Evolutionary conservation across 2,329 filamentous ascomycete species (phyloP).

Genomic region (Trichoderma harzianum): DNA sequence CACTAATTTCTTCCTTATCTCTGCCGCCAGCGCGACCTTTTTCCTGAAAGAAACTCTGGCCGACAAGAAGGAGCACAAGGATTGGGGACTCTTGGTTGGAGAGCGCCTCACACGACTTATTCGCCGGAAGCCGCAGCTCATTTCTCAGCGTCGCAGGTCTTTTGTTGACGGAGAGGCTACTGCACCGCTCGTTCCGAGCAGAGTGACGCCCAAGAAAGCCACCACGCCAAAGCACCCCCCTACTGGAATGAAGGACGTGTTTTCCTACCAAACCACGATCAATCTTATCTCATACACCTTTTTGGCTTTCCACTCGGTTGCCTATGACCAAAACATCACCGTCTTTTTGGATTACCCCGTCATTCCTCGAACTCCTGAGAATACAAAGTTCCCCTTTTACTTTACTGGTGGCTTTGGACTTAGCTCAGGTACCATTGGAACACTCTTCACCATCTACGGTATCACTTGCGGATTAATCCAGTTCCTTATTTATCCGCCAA

Average conservation of each 20-base stretch:
- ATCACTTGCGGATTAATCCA: slow-evolving; percentile 77
- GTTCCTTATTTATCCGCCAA: slow-evolving; percentile 76
- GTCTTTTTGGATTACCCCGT: slow-evolving; percentile 80
- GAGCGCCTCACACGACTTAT: slow-evolving; percentile 54
- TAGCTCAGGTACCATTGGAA: slow-evolving; percentile 71
- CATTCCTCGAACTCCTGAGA: slow-evolving; percentile 54
- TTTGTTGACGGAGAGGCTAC: slow-evolving; percentile 56
- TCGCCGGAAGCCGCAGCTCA: slow-evolving; percentile 23
- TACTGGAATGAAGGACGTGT: slow-evolving; percentile 58
- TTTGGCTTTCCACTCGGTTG: slow-evolving; percentile 75
- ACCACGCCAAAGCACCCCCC: slow-evolving; percentile 24
- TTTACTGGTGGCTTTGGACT: slow-evolving; percentile 80
- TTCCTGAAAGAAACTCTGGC: slow-evolving; percentile 87
- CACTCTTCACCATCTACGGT: slow-evolving; percentile 81
- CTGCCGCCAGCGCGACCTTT: slow-evolving; percentile 67
- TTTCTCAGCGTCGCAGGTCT: slow-evolving; percentile 40
- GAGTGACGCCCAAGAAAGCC: slow-evolving; percentile 18
- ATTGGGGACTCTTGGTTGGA: slow-evolving; percentile 75
- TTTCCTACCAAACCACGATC: slow-evolving; percentile 69
- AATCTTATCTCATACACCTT: slow-evolving; percentile 77
- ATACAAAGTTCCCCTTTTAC: slow-evolving; percentile 68
- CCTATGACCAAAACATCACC: slow-evolving; percentile 83
- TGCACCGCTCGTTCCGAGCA: slow-evolving; percentile 15
- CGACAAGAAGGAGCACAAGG: slow-evolving; percentile 61
- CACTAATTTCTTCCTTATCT: slow-evolving; percentile 72